Base-by-base conservation (phyloP, 2,329 filamentous ascomycete genomes). In the Bipolaris cookei region DNA sequence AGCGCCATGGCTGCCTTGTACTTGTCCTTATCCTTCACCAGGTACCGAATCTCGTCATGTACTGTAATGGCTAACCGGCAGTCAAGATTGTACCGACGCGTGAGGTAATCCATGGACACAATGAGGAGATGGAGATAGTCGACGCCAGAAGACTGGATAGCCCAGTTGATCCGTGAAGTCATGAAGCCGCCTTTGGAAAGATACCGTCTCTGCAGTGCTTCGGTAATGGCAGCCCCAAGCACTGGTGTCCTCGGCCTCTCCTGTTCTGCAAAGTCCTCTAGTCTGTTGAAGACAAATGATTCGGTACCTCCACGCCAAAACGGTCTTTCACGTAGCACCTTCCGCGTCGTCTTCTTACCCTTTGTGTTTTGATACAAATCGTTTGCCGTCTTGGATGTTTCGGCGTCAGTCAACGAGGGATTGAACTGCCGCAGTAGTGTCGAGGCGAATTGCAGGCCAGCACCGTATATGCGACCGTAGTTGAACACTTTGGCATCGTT, bases 401-500 rank as follows among this genome's bases (percentile, higher is more conserved):
- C 83, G 28, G 84, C 81, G 67, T 98, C 95, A 0, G 89, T 89
- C 32, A 99, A 80, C 18, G 79, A 83, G 1, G 94, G 92, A 68
- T 98, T 97, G 80, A 99, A 99, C 71, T 98, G 95, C 6, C 93
- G 87, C 1, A 99, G 84, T 2, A 99, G 82, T 8, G 91, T 96
- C 2, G 90, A 88, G 0, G 95, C 95, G 72, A 99, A 99, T 67
- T 92, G 96, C 48, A 98, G 80, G 0, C 95, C 96, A 4, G 95
- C 96, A n/a, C 95, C 96, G 71, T 99, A 99, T 46, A 99, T 99
- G 38, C 96, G 91, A 6, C 96, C 96, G 68, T 99, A 99, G 75
- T 99, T 99, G 82, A 99, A 99, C 0, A 99, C 87, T 74, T 99
- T 99, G 56, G 95, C 95, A 70, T 97, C 88, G 69, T 97, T 97